A percentile compares a stretch with the other conserved stretches of the same genome.
Evolutionary conservation across 1,284 basidiomycete species (phyloP).

Genomic region (Cutaneotrichosporon sp.): DNA sequence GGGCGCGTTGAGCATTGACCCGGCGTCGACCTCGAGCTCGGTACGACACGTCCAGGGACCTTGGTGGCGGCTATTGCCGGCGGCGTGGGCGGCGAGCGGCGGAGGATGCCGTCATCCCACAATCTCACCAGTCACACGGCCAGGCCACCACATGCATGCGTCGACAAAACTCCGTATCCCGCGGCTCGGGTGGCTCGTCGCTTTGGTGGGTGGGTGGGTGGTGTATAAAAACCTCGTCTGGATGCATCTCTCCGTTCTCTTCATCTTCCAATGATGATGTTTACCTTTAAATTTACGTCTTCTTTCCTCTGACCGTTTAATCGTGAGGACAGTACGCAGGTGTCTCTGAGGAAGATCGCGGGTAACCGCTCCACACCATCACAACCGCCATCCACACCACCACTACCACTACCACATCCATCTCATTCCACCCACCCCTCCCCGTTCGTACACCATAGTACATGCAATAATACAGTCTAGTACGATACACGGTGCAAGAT

Average conservation of each 20-base stretch:
- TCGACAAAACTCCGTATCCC: too few relatives aligned
- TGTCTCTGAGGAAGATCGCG: background rate
- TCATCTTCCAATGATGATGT: background rate
- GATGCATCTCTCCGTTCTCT: background rate
- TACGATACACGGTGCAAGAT: background rate
- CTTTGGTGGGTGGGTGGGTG: background rate
- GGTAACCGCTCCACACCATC: background rate
- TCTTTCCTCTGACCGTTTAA: constrained; percentile 1
- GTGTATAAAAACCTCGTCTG: background rate
- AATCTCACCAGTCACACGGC: too few relatives aligned
- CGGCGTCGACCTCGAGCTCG: too few relatives aligned
- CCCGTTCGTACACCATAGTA: background rate
- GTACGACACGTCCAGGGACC: too few relatives aligned
- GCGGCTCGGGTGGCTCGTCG: too few relatives aligned
- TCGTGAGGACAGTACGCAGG: background rate
- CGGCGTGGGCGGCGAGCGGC: too few relatives aligned
- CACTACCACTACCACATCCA: background rate
- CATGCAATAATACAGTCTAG: constrained; percentile 5
- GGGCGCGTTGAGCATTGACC: too few relatives aligned
- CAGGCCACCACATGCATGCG: too few relatives aligned
- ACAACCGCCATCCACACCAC: background rate
- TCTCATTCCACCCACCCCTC: background rate
- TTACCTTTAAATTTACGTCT: constrained; percentile 1
- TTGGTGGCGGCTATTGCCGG: too few relatives aligned
- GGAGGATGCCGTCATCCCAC: too few relatives aligned